Evolutionary conservation across 371 early-diverging fungal species (phyloP).

Genomic region (Gilbertella persicaria): DNA sequence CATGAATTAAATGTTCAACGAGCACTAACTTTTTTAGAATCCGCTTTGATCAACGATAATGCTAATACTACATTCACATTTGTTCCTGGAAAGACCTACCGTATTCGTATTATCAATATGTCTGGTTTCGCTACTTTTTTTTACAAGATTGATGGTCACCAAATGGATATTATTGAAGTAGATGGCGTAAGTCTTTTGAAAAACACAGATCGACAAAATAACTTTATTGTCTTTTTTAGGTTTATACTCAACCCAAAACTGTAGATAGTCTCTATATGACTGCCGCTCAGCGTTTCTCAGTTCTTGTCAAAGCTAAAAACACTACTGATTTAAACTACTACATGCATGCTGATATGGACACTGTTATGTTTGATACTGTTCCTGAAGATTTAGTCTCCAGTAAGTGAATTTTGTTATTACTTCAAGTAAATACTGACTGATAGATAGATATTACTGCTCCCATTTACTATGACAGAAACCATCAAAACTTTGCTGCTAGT

Average conservation of each 20-base stretch:
- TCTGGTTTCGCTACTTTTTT: conserved; percentile 65
- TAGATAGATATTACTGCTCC: conserved; percentile 50
- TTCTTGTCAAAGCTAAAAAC: conserved; percentile 67
- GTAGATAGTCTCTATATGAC: conserved; percentile 55
- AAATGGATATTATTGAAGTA: conserved; percentile 74
- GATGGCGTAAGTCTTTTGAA: conserved; percentile 76
- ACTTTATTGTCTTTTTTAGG: conserved; percentile 20
- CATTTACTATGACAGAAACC: conserved; percentile 51
- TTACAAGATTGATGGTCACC: conserved; percentile 73
- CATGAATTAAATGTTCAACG: too few species aligned
- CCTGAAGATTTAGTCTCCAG: conserved; percentile 56
- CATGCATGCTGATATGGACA: conserved; percentile 73
- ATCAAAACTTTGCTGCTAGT: conserved; percentile 62
- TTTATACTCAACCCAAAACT: conserved; percentile 52
- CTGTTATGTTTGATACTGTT: conserved; percentile 71
- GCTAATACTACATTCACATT: conserved; percentile 24
- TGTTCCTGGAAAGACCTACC: conserved; percentile 31
- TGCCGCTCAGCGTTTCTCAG: conserved; percentile 71
- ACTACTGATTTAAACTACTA: conserved; percentile 63
- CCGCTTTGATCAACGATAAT: conserved; percentile 55
- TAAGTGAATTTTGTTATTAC: conserved; percentile 1
- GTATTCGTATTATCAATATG: conserved; percentile 61
- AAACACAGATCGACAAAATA: too few species aligned
- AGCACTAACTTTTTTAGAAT: not conserved
- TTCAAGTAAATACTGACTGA: not conserved